phyloP scores from a whole-genome alignment of 2,329 filamentous ascomycete species.

The Botrytis fragariae region DNA sequence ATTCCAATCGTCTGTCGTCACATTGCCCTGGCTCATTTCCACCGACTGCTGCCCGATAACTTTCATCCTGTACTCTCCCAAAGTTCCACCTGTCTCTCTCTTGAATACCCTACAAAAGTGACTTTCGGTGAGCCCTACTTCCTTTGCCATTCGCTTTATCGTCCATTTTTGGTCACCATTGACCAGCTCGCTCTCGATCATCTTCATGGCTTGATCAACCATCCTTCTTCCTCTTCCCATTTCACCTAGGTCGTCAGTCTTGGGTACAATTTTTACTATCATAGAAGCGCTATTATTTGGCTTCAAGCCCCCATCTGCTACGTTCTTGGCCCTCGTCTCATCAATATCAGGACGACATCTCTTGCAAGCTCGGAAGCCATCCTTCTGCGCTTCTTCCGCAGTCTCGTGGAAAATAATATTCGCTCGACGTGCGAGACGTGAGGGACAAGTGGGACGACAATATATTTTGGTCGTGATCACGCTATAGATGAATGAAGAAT shows the following conservation, averaged over 20 bases:
- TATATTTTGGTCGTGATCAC: constrained; percentile 52
- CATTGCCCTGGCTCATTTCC: background rate
- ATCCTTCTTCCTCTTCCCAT: constrained; percentile 12
- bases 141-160: constrained; percentile 49
- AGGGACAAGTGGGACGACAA: constrained; percentile 60
- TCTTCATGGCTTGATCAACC: background rate
- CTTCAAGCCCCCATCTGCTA: too few species aligned
- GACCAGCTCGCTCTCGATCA: background rate
- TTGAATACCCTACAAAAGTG: constrained; percentile 61
- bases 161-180: constrained; percentile 34
- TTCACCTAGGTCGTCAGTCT: background rate
- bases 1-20: background rate
- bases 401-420: constrained; percentile 56
- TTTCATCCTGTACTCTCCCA: constrained; percentile 21
- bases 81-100: constrained; percentile 39
- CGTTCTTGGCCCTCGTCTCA: background rate
- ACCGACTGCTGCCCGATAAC: background rate
- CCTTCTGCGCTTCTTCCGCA: constrained; percentile 2
- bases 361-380: constrained; percentile 5
- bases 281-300: background rate
- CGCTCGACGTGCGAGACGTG: constrained; percentile 57
- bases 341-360: constrained; percentile 7
- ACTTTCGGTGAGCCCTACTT: constrained; percentile 53
- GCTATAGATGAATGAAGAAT: constrained; percentile 48
- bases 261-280: rapidly evolving